These are phyloP conservation scores for Podaxis pistillaris DNA, from an alignment of 768 basidiomycete genomes.

Conservation along the genomic window DNA sequence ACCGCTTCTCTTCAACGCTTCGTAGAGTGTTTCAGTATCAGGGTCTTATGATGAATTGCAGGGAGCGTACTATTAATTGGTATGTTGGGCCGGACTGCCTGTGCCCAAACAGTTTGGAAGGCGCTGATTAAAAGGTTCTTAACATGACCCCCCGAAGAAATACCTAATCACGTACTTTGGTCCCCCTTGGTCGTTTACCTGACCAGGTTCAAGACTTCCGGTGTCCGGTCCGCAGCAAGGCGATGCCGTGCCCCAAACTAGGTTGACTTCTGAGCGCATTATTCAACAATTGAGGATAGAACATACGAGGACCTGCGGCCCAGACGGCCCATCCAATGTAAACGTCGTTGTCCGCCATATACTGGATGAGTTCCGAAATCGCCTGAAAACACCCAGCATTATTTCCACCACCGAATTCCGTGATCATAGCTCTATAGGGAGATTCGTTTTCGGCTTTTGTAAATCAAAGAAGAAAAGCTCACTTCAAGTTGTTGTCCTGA, in stretches of 20 bases:
- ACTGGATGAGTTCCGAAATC: slow-evolving; percentile 39
- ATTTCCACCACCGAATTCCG: slow-evolving; percentile 45
- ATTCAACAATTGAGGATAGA: background rate
- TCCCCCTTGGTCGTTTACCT: slow-evolving; percentile 32
- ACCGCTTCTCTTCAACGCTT: slow-evolving; percentile 19
- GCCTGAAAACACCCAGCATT: slow-evolving; percentile 42
- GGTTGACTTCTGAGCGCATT: background rate
- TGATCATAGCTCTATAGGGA: slow-evolving; percentile 37
- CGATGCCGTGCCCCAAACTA: slow-evolving; percentile 42
- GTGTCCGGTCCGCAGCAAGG: slow-evolving; percentile 44
- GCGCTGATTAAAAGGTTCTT: slow-evolving; percentile 22
- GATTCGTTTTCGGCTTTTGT: background rate
- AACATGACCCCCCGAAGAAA: background rate
- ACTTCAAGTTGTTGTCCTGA: slow-evolving; percentile 42
- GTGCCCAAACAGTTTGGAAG: slow-evolving; percentile 36
- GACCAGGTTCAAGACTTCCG: slow-evolving; percentile 43
- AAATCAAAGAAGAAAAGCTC: background rate
- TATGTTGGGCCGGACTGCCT: slow-evolving; percentile 36
- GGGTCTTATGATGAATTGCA: background rate
- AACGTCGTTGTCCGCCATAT: slow-evolving; percentile 39
- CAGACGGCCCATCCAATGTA: slow-evolving; percentile 49
- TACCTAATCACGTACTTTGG: slow-evolving; percentile 30
- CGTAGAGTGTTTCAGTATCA: background rate
- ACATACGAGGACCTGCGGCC: slow-evolving; percentile 46
- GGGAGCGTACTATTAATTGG: slow-evolving; percentile 17